These are phyloP conservation scores for Kwoniella dendrophila DNA, from an alignment of 768 basidiomycete genomes.

Conservation along the genomic window DNA sequence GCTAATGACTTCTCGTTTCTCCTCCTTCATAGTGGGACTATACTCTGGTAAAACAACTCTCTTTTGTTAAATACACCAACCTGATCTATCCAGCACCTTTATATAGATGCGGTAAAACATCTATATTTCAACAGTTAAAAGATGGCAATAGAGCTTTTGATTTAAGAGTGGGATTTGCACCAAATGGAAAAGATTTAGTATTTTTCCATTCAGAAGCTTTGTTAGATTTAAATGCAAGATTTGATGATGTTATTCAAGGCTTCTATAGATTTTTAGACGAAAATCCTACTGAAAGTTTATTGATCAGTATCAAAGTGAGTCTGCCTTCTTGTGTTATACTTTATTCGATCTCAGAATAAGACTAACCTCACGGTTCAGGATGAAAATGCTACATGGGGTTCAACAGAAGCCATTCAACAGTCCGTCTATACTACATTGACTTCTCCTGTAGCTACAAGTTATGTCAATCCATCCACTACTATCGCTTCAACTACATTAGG, in stretches of 20 bases:
- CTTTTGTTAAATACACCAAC: slow-evolving; percentile 9
- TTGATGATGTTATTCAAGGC: slow-evolving; percentile 19
- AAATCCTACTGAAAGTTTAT: slow-evolving; percentile 16
- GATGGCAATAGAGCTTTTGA: slow-evolving; percentile 20
- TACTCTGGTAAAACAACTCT: slow-evolving; percentile 16
- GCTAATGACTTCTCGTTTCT: no score
- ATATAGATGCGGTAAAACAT: slow-evolving; percentile 8
- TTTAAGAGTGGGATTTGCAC: slow-evolving; percentile 14
- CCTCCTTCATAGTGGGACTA: slow-evolving; percentile 21
- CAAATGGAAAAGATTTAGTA: slow-evolving; percentile 17
- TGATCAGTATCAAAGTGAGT: slow-evolving; percentile 25
- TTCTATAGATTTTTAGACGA: slow-evolving; percentile 22
- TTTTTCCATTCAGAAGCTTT: slow-evolving; percentile 26
- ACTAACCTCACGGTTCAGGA: neutral
- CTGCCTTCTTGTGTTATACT: neutral
- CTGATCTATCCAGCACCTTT: slow-evolving; percentile 16
- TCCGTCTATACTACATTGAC: slow-evolving; percentile 14
- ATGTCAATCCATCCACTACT: slow-evolving; percentile 12
- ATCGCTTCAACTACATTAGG: slow-evolving; percentile 6
- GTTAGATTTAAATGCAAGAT: slow-evolving; percentile 17
- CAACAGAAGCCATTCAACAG: slow-evolving; percentile 2
- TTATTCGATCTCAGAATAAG: neutral
- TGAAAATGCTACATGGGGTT: slow-evolving; percentile 20
- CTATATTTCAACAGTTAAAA: slow-evolving; percentile 15
- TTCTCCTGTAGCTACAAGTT: slow-evolving; percentile 6